A percentile compares a stretch with the other conserved stretches of the same genome.
phyloP scores from a whole-genome alignment of 805 yeast species.

The Myxozyma geophila region DNA sequence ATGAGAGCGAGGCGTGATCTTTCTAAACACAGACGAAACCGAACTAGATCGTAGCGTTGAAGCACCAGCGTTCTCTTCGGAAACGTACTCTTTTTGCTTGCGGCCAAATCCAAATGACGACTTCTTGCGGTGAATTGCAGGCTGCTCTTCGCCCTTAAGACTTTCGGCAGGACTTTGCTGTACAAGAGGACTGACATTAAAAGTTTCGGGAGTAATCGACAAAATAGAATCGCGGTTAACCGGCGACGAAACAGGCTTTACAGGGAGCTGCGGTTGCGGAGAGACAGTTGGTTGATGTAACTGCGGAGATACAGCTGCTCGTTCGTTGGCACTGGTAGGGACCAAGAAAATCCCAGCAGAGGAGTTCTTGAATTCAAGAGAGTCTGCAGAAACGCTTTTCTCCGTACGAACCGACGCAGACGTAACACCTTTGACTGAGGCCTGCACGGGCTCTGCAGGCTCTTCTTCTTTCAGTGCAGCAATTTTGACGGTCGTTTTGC shows the following conservation, averaged over 20 bases:
- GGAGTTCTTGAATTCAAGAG: background rate
- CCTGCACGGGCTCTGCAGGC: background rate
- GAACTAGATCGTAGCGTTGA: constrained; percentile 6
- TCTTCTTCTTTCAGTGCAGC: background rate
- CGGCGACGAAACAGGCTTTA: background rate
- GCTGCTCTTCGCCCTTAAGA: background rate
- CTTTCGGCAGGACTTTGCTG: background rate
- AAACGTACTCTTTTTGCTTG: constrained; percentile 12
- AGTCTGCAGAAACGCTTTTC: constrained; percentile 1
- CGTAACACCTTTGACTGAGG: background rate
- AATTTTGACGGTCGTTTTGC: background rate
- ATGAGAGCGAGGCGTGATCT: constrained; percentile 19
- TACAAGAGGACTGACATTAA: constrained; percentile 6
- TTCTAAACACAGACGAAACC: constrained; percentile 18
- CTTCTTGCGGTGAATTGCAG: constrained; percentile 1
- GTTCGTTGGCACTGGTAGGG: constrained; percentile 12
- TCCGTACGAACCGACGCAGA: background rate
- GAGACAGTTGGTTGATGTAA: background rate
- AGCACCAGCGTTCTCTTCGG: constrained; percentile 6
- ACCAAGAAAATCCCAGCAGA: constrained; percentile 13
- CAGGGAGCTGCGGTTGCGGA: background rate
- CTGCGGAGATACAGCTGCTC: constrained; percentile 1
- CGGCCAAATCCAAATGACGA: constrained; percentile 20
- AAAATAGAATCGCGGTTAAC: constrained; percentile 5
- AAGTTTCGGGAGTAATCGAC: constrained; percentile 16